Percentiles rank a stretch among this genome's conserved stretches.
These are phyloP conservation scores for Eimeria zaria DNA, from an alignment of 169 alveolate genomes.

Conservation along the genomic window DNA sequence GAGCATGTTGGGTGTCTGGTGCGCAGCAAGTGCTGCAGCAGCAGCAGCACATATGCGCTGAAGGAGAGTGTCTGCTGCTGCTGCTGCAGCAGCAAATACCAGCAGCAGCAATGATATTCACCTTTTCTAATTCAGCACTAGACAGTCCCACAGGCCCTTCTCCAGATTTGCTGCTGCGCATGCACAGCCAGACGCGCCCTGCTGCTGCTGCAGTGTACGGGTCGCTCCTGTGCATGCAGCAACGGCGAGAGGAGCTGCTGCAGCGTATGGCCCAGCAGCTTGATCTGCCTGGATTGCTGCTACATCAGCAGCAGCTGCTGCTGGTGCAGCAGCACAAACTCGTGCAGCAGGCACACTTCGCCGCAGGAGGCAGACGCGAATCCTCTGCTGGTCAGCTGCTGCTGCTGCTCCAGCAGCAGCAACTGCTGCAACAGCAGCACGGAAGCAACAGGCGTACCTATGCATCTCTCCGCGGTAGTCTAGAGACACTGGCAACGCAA, in stretches of 20 bases:
- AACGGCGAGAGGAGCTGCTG: conserved; percentile 61
- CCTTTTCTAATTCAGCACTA: conserved; percentile 11
- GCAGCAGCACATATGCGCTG: conserved; percentile 11
- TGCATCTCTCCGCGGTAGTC: conserved; percentile 1
- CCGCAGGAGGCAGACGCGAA: neutral
- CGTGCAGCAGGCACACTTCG: conserved; percentile 24
- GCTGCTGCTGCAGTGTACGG: conserved; percentile 53
- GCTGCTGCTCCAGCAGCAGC: conserved; percentile 58
- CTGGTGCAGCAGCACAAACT: conserved; percentile 43
- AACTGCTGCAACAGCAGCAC: conserved; percentile 38
- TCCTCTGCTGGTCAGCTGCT: neutral
- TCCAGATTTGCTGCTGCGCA: conserved; percentile 55
- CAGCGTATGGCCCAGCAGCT: conserved; percentile 55
- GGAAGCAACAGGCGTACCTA: conserved; percentile 3
- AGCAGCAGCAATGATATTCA: conserved; percentile 28
- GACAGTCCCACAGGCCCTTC: conserved; percentile 40
- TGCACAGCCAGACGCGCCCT: conserved; percentile 6
- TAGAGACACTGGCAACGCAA: conserved; percentile 13
- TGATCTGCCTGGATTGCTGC: conserved; percentile 29
- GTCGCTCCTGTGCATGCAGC: conserved; percentile 58
- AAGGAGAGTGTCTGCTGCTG: conserved; percentile 51
- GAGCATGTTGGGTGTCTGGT: conserved; percentile 47
- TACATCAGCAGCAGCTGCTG: conserved; percentile 60
- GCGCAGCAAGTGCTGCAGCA: conserved; percentile 66
- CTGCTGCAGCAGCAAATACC: conserved; percentile 62